Conservation (phyloP, 805 yeast genomes). For the Ogataea pignaliae region DNA sequence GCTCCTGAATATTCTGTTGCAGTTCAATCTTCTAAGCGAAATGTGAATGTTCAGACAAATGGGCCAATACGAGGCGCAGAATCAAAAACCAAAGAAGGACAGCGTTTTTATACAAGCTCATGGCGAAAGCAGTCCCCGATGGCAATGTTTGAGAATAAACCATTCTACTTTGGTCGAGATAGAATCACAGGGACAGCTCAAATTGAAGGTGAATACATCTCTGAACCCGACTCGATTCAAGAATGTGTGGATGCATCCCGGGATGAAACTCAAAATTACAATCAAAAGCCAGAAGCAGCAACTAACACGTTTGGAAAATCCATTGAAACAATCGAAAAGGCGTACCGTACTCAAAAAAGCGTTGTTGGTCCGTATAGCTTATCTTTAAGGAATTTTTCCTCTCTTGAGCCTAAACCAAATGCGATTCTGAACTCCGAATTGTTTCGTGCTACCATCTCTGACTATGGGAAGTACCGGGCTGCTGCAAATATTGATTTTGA, state of each 20-base stretch:
- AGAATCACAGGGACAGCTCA: slow-evolving; percentile 25
- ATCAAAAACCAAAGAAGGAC: not conserved
- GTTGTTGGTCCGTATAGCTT: not conserved
- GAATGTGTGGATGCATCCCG: not conserved
- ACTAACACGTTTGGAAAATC: not conserved
- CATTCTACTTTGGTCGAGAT: slow-evolving; percentile 21
- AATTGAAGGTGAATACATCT: slow-evolving; percentile 14
- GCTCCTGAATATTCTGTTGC: no score
- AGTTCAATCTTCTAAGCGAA: no score
- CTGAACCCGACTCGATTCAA: not conserved
- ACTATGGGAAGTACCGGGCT: slow-evolving; percentile 15
- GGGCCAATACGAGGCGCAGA: no score
- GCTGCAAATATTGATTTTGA: slow-evolving; percentile 13
- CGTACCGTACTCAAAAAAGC: not conserved
- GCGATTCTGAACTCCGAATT: slow-evolving; percentile 15
- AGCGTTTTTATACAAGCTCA: not conserved
- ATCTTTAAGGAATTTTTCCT: slow-evolving; percentile 9
- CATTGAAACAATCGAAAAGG: not conserved
- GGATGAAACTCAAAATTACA: not conserved
- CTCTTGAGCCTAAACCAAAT: slow-evolving; percentile 5
- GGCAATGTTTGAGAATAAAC: slow-evolving; percentile 1
- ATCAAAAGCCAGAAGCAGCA: not conserved
- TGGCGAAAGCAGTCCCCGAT: no score
- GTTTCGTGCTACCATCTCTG: slow-evolving; percentile 11
- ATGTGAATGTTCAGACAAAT: no score